Conservation (phyloP, 306 rosid species). For the Quercus berberidifolia region DNA sequence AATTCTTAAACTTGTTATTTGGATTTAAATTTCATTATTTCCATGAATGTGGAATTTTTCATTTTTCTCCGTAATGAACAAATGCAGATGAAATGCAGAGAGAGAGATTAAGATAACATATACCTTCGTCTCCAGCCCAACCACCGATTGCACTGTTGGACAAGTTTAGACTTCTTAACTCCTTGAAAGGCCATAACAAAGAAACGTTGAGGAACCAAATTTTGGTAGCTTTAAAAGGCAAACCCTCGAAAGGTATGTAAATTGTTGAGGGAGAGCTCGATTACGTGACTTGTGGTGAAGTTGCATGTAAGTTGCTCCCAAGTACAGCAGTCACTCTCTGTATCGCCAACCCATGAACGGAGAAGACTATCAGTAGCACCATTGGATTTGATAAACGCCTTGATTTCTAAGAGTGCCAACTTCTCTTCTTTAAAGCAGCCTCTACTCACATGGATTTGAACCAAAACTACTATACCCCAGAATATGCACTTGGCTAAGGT, state of each 20-base stretch:
- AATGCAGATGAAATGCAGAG: no score
- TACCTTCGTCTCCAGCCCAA: not conserved
- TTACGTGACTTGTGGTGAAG: not conserved
- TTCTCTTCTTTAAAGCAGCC: constrained; percentile 8
- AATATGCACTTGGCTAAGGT: not conserved
- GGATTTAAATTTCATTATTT: no score
- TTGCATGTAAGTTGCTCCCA: constrained; percentile 9
- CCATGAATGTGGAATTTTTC: no score
- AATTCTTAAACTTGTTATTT: no score
- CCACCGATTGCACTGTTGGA: not conserved
- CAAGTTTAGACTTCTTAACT: not conserved
- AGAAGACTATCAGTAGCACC: not conserved
- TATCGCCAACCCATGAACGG: not conserved
- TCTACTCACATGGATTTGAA: not conserved
- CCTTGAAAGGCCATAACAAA: not conserved
- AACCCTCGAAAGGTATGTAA: no score
- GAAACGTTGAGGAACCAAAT: not conserved
- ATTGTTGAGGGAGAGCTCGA: not conserved
- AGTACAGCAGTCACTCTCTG: not conserved
- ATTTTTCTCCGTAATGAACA: no score
- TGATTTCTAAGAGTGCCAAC: not conserved
- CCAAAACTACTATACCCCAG: not conserved
- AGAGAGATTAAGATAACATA: no score
- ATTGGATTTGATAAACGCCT: constrained; percentile 3
- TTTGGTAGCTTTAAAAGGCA: not conserved